Base-by-base conservation (phyloP, 2,329 filamentous ascomycete genomes). In the Alternaria incomplexa region DNA sequence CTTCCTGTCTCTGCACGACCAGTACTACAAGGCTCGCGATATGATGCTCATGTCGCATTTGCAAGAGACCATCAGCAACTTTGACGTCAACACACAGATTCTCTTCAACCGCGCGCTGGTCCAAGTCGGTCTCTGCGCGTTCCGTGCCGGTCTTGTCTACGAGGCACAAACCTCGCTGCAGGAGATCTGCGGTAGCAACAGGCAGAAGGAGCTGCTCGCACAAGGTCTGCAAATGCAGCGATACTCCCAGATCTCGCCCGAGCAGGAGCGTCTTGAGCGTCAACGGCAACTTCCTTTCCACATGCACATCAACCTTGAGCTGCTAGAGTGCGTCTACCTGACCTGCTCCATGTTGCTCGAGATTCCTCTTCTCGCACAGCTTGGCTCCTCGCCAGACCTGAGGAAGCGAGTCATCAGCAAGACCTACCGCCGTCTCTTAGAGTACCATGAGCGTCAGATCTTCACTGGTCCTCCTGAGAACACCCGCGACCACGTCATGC, bases 41-140 rank as follows among this genome's bases (percentile, higher is more conserved):
- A 95, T 99, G 91, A 97, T 98, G 91, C 89, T 99, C 81, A 99
- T 99, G 93, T 99, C 96, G 17, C 96, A 99, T 85, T 85, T 99
- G 79, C 95, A 97, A 79, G 96, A 99, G 85, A 97, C 92, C 58
- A 99, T 99, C 80, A 88, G 89, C 83, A 96, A 92, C 83, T 99
- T 99, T 78, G 96, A 99, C 77, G 92, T 99, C 72, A 93, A 91
- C 84, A 97, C 93, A 59, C 96, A 99, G 83, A 99, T 99, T 66
- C 90, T 99, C 61, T 99, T 96, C 90, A 99, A 99, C 88, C 90
- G 96, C 71, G 97, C 96, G 2, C 88, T 99, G 32, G 96, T 98
- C 45, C 96, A 99, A 83, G 95, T 99, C 64, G 96, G 96, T 73
- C 92, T 99, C 61, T 99, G 96, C 79, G 96, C 96, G 45, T 99